Evolutionary conservation across 768 basidiomycete species (phyloP).

Genomic region (Albatrellus ellisii): DNA sequence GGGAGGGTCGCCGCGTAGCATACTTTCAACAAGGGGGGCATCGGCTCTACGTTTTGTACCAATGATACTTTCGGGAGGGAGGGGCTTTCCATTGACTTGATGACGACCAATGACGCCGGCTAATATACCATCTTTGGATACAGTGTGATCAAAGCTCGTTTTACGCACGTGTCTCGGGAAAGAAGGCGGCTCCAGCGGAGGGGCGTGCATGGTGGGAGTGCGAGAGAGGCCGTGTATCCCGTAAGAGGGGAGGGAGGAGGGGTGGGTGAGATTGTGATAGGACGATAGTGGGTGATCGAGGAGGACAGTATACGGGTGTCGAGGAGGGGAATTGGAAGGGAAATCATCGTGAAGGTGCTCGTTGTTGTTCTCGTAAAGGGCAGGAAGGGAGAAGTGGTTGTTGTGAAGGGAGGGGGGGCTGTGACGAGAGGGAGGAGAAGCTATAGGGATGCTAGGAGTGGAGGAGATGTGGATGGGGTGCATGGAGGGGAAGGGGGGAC

Average conservation of each 20-base stretch:
- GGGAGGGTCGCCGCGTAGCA: slow-evolving; percentile 71
- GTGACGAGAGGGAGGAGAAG: slow-evolving; percentile 11
- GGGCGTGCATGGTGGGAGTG: slow-evolving; percentile 18
- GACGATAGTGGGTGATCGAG: slow-evolving; percentile 3
- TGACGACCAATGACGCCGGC: slow-evolving; percentile 52
- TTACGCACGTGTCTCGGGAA: slow-evolving; percentile 86
- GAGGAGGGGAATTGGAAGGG: no score
- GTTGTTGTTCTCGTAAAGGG: slow-evolving; percentile 10
- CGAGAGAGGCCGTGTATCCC: slow-evolving; percentile 48
- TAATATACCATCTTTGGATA: slow-evolving; percentile 52
- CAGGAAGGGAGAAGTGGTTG: slow-evolving; percentile 8
- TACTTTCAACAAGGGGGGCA: slow-evolving; percentile 66
- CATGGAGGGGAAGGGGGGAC: slow-evolving; percentile 14
- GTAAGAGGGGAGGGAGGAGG: slow-evolving; percentile 63
- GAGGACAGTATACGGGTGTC: slow-evolving; percentile 6
- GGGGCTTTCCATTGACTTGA: slow-evolving; percentile 69
- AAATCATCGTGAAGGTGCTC: slow-evolving; percentile 2
- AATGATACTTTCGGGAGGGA: slow-evolving; percentile 46
- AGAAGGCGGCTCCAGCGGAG: slow-evolving; percentile 29
- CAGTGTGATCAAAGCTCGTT: slow-evolving; percentile 91
- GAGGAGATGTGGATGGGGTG: slow-evolving; percentile 12
- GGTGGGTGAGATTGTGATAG: slow-evolving; percentile 21
- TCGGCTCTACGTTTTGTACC: slow-evolving; percentile 76
- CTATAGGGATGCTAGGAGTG: slow-evolving; percentile 18
- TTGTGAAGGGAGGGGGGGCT: slow-evolving; percentile 20